Conservation (phyloP, 176 grass and related monocot genomes). For the Otatea glauca region DNA sequence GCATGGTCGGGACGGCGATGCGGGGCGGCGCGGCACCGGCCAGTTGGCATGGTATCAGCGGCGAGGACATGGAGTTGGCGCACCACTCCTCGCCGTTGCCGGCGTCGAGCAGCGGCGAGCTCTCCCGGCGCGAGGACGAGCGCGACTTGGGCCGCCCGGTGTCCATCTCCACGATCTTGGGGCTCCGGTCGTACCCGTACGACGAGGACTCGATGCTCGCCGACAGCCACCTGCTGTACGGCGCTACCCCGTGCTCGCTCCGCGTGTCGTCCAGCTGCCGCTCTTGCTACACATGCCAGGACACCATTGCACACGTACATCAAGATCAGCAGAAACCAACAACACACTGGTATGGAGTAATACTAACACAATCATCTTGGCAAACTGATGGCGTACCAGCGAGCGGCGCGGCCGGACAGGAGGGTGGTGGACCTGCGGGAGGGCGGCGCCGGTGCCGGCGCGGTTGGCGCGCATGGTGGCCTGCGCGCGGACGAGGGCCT, state of each 20-base stretch:
- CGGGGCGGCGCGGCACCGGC: constrained; percentile 37
- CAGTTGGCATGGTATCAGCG: constrained; percentile 47
- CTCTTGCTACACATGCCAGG: constrained; percentile 53
- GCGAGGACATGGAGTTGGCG: constrained; percentile 49
- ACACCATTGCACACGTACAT: neutral
- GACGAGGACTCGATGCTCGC: constrained; percentile 76
- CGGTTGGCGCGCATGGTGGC: constrained; percentile 63
- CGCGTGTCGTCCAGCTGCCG: constrained; percentile 64
- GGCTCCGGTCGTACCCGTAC: constrained; percentile 77
- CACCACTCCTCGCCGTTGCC: constrained; percentile 43
- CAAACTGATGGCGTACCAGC: constrained; percentile 30
- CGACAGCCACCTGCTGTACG: constrained; percentile 68
- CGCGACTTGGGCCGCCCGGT: constrained; percentile 77
- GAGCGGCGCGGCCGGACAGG: constrained; percentile 52
- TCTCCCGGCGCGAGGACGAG: constrained; percentile 69
- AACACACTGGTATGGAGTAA: neutral
- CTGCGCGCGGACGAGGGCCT: constrained; percentile 85
- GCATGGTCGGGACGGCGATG: constrained; percentile 57
- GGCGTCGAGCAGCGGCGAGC: constrained; percentile 49
- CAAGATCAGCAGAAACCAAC: neutral
- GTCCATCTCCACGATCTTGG: constrained; percentile 95
- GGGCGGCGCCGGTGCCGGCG: constrained; percentile 24
- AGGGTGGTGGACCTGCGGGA: constrained; percentile 52
- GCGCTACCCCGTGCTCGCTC: constrained; percentile 63
- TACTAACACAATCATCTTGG: neutral